These are phyloP conservation scores for Rhizopus microsporus DNA, from an alignment of 371 early-diverging fungal species.

Conservation along the genomic window DNA sequence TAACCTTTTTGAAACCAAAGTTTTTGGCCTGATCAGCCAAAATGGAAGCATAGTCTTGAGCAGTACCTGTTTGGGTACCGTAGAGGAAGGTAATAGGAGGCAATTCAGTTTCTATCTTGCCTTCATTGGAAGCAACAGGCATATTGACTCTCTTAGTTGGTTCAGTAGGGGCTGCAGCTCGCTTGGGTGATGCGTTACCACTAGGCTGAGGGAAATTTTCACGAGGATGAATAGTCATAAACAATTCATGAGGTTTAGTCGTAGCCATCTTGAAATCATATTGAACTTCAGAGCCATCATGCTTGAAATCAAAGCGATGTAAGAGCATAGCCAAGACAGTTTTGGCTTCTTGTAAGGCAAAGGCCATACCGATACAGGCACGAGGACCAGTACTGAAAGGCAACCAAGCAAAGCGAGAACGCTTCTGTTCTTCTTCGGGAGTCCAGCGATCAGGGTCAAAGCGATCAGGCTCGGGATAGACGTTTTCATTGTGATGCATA, in stretches of 20 bases:
- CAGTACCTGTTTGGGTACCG: conserved; percentile 59
- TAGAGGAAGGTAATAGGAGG: conserved; percentile 52
- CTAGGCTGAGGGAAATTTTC: conserved; percentile 42
- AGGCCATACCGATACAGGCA: conserved; percentile 53
- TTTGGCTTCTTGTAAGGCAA: conserved; percentile 63
- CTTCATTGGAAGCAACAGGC: conserved; percentile 10
- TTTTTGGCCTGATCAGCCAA: conserved; percentile 41
- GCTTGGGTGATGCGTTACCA: background rate
- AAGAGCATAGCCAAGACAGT: conserved; percentile 54
- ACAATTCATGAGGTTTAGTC: conserved; percentile 40
- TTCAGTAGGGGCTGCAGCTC: conserved; percentile 1
- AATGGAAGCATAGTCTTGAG: conserved; percentile 55
- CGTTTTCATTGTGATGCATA: conserved; percentile 49
- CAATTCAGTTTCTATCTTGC: conserved; percentile 7
- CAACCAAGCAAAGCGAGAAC: conserved; percentile 56
- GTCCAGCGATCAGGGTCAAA: conserved; percentile 62
- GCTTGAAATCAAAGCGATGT: conserved; percentile 40
- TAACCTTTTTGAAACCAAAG: conserved; percentile 47
- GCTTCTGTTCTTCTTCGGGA: conserved; percentile 55
- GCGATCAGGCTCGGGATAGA: conserved; percentile 47
- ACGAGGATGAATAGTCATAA: conserved; percentile 41
- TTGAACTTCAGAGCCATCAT: conserved; percentile 40
- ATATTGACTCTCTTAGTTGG: conserved; percentile 4
- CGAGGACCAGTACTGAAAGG: conserved; percentile 57
- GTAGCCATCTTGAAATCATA: conserved; percentile 40